Percentiles rank a stretch among this genome's conserved stretches.
Conservation (phyloP, 495 filamentous ascomycete genomes). For the Penicillium cosmopolitanum region DNA sequence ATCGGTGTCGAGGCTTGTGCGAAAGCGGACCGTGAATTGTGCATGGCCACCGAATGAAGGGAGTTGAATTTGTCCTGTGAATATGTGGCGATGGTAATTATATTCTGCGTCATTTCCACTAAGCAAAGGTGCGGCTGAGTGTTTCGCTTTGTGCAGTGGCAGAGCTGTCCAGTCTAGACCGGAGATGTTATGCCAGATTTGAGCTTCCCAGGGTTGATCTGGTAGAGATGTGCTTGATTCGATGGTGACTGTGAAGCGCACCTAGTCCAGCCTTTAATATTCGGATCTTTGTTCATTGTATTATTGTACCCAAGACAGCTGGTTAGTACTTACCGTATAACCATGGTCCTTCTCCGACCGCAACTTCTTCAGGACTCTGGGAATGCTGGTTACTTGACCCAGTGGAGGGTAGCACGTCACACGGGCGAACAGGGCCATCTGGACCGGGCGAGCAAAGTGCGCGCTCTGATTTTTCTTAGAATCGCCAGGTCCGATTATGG, state of each 20-base stretch:
- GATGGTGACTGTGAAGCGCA: conserved; percentile 71
- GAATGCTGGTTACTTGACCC: conserved; percentile 66
- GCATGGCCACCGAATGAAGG: conserved; percentile 39
- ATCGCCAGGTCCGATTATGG: conserved; percentile 25
- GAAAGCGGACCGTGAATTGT: conserved; percentile 78
- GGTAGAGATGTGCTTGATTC: conserved; percentile 62
- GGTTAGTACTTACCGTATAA: conserved; percentile 22
- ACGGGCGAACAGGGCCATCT: conserved; percentile 55
- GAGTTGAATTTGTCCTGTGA: conserved; percentile 37
- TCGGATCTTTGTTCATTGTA: not conserved
- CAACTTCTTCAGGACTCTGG: conserved; percentile 33
- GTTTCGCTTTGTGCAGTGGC: conserved; percentile 30
- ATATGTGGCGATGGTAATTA: conserved; percentile 43
- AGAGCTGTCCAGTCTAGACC: conserved; percentile 42
- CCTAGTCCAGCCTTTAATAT: conserved; percentile 28
- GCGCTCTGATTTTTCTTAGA: conserved; percentile 21
- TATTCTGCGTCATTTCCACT: conserved; percentile 22
- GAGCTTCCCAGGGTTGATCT: conserved; percentile 67
- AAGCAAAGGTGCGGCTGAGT: conserved; percentile 39
- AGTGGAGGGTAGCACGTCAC: conserved; percentile 67
- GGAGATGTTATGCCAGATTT: conserved; percentile 73
- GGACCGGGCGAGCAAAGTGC: conserved; percentile 44
- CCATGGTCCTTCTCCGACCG: conserved; percentile 27
- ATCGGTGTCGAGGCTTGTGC: conserved; percentile 49
- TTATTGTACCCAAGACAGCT: not conserved